These are phyloP conservation scores for Mycena capillaripes DNA, from an alignment of 768 basidiomycete genomes.

Conservation along the genomic window DNA sequence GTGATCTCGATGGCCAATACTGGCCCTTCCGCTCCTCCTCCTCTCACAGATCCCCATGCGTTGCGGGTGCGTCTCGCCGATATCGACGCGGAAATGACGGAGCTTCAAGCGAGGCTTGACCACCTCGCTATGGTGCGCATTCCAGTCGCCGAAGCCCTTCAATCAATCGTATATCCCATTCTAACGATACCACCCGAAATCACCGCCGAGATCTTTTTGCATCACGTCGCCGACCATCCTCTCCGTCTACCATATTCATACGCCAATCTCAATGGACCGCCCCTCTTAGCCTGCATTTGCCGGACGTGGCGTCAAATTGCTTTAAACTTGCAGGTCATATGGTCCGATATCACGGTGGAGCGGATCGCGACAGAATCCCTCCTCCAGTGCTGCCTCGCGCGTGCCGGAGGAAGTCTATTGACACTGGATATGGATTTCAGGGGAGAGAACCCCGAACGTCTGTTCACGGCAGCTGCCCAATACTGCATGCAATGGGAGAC, in stretches of 20 bases:
- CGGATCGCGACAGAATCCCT: background rate
- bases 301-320: background rate
- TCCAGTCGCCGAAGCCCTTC: background rate
- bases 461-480: too few species aligned
- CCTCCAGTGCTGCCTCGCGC: constrained; percentile 6
- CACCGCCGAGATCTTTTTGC: constrained; percentile 1
- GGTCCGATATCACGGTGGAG: background rate
- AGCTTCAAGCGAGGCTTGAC: background rate
- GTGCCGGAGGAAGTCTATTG: background rate
- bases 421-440: too few species aligned
- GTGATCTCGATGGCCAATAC: too few species aligned
- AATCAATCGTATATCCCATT: constrained; percentile 6
- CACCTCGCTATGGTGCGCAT: background rate
- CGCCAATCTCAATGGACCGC: background rate
- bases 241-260: background rate
- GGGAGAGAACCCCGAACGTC: too few species aligned
- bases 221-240: background rate
- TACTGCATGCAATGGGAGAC: too few species aligned
- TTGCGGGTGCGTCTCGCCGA: constrained; percentile 5
- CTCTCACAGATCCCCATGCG: too few species aligned
- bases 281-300: background rate
- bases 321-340: background rate
- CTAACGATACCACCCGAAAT: background rate
- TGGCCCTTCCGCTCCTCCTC: too few species aligned
- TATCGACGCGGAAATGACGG: background rate